These are phyloP conservation scores for Epichloe festucae DNA, from an alignment of 2,329 filamentous ascomycete species.

Conservation along the genomic window DNA sequence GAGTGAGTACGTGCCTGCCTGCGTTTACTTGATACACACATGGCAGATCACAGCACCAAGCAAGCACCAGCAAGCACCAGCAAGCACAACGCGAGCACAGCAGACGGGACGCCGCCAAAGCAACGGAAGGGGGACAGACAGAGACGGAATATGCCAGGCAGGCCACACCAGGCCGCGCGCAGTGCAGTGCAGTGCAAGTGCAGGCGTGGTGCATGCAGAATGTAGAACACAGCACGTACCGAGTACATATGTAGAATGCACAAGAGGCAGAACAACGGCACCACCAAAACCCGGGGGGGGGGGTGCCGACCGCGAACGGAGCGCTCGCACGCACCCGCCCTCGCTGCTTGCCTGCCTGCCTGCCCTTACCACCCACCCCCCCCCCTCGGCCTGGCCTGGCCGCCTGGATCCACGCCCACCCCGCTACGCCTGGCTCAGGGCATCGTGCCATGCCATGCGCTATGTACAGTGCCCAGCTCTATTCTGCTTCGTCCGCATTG, in stretches of 20 bases:
- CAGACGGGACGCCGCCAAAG: not conserved
- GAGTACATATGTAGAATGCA: not conserved
- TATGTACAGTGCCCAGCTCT: not conserved
- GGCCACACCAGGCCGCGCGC: not conserved
- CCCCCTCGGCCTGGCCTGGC: no score
- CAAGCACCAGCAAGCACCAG: no score
- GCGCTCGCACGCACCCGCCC: not conserved
- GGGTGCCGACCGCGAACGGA: no score
- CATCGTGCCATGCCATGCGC: not conserved
- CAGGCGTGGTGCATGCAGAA: not conserved
- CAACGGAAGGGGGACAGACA: not conserved
- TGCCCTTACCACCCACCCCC: not conserved
- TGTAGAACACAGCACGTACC: not conserved
- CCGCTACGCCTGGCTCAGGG: not conserved
- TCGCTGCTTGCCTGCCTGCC: not conserved
- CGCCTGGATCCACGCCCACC: not conserved
- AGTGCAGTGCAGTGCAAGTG: not conserved
- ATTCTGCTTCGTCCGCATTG: not conserved
- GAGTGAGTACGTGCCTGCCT: no score
- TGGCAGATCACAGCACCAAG: no score
- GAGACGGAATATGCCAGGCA: not conserved
- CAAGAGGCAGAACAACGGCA: not conserved
- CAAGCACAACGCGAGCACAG: not conserved
- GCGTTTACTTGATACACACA: no score
- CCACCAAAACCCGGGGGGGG: not conserved